Base-by-base conservation (phyloP, 78 protist species). In the slime mould (Dictyostelium discoideum) region DNA sequence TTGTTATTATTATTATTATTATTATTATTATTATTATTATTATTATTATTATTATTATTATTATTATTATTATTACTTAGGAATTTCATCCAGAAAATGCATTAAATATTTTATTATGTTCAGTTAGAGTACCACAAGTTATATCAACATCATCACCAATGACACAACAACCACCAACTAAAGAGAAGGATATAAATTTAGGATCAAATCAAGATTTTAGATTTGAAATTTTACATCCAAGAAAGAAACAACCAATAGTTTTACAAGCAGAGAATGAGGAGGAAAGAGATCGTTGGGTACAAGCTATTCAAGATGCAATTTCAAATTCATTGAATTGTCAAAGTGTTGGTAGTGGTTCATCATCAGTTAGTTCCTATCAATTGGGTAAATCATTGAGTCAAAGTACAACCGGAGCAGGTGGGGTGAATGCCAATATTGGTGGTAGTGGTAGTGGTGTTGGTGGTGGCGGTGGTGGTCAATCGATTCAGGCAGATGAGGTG, bases 251-350 rank as follows among this genome's bases (percentile, higher is more conserved):
- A 63, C 93, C 96, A 39, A 85, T 92, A 5, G 96, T 94, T 4
- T 65, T 94, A 29, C 96, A 94, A n/a, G 96, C 96, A 2, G 96
- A 94, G 48, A 76, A 29, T 29, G 93, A 94, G 16, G 93, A 87
- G 60, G 94, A 94, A 26, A 29, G 92, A 16, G 93, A 85, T 39
- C 92, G 92, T 87, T 94, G 93, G 92, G 92, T 94, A 5, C 24
- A 39, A 9, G 96, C 96, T 22, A 92, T 92, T 67, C 96, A 92
- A 67, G 92, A 85, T 24, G 96, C 96, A 48, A 92, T 92, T 69
- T 85, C 93, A 77, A 85, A 92, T 22, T 85, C 92, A 48, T 48
- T 92, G 7, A 92, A 85, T 74, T 81, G 88, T 24, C 95, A 90
- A 42, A 14, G 7, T 22, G 65, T n/a, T 9, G 65, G 42, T 26